Base-by-base conservation (phyloP, 75 land plant species). In the Pseudotsuga menziesii region DNA sequence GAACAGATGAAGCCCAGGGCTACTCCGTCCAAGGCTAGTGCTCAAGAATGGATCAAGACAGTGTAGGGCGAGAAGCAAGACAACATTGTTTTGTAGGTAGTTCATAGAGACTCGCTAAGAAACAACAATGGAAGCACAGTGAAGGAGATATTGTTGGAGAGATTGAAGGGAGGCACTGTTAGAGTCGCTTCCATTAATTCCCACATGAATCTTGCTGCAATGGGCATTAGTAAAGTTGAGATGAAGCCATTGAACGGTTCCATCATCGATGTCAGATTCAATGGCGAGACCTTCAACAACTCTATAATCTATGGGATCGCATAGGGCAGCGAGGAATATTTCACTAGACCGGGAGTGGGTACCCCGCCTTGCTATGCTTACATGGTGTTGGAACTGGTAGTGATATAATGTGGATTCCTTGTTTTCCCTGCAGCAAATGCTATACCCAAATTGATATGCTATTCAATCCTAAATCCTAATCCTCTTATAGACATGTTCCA, bases 291-390 rank as follows among this genome's bases (percentile, higher is more conserved):
- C 0, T 93, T 87, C 80, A 82, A 76, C 78, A 85, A 88, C 84
- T 83, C 91, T 57, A 82, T 93, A 25, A 74, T 89, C 13, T 91
- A 93, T 12, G 93, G 93, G 13, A 81, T 93, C 22, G 58, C 83
- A 12, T 83, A 83, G 69, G 93, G 93, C 29, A 91, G 93, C 77
- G 96, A 93, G 9, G 93, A 91, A 89, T 93, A 89, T 81, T 91
- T 93, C 86, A 85, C 87, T 60, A 84, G 91, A 27, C 26, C 91
- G 9, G 93, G 91, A 14, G 82, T 93, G 22, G 96, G 96, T 17
- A 89, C 90, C 2, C 96, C 96, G 17, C 36, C 87, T 5, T 60
- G 16, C 69, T 73, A 59, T 57, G 44, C 60, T 11, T 91, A 84
- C 83, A 87, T 93, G 90, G 92, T 89, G 62, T 66, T 94, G 20